phyloP scores from a whole-genome alignment of 257 asterid genomes.

The Solanum habrochaites region DNA sequence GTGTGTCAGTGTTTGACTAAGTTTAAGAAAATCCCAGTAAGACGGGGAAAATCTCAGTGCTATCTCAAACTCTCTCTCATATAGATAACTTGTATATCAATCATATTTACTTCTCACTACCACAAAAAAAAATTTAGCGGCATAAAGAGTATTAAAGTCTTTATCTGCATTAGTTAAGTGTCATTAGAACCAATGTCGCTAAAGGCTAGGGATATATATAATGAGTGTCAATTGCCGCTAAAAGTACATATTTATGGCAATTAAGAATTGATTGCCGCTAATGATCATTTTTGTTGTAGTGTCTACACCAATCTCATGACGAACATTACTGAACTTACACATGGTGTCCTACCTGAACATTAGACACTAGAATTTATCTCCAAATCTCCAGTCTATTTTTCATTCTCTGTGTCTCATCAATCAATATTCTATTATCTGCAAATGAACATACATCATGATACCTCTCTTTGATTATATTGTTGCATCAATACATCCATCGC shows the following conservation, averaged over 20 bases:
- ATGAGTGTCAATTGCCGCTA: too few species aligned
- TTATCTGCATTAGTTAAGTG: too few species aligned
- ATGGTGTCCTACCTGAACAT: neutral
- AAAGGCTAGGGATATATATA: too few species aligned
- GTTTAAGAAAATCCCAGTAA: accelerated
- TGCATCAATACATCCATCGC: neutral
- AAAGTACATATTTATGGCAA: too few species aligned
- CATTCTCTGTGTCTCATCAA: neutral
- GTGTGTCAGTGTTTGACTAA: too few species aligned
- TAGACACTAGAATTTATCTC: neutral
- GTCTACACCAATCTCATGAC: neutral
- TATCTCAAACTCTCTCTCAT: neutral
- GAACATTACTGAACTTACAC: neutral
- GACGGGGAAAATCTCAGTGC: too few species aligned
- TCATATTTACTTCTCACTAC: too few species aligned
- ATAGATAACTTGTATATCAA: neutral
- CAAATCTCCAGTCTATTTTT: neutral
- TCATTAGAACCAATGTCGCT: too few species aligned
- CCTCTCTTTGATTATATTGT: neutral
- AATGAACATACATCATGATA: neutral
- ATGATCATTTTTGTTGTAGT: too few species aligned
- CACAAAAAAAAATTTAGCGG: too few species aligned
- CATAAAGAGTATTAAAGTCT: too few species aligned
- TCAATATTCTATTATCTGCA: neutral
- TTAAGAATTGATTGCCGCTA: too few species aligned